A percentile compares a stretch with the other conserved stretches of the same genome.
phyloP scores from a whole-genome alignment of 176 grass and related monocot genomes.

The Tuctoria greenei region DNA sequence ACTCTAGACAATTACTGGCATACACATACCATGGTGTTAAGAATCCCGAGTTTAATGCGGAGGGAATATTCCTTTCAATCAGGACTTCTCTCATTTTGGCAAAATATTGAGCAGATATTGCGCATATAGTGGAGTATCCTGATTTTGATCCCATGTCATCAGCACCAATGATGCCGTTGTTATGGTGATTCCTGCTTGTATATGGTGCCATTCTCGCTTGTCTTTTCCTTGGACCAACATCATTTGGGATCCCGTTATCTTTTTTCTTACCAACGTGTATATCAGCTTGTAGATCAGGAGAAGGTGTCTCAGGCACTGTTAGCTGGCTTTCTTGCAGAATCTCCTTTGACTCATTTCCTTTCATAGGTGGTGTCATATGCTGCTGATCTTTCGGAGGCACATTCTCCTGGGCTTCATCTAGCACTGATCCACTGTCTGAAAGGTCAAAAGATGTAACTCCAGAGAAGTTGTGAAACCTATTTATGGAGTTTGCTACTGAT shows the following conservation, averaged over 20 bases:
- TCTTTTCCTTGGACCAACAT: constrained; percentile 72
- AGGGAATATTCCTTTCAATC: constrained; percentile 86
- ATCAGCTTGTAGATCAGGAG: constrained; percentile 83
- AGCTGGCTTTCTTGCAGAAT: constrained; percentile 82
- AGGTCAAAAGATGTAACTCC: constrained; percentile 70
- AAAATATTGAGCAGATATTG: constrained; percentile 84
- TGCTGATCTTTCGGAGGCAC: constrained; percentile 76
- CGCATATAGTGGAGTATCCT: constrained; percentile 82
- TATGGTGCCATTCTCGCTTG: constrained; percentile 67
- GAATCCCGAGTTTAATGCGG: constrained; percentile 90
- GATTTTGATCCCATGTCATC: constrained; percentile 65
- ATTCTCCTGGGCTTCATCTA: constrained; percentile 72
- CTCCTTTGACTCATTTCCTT: constrained; percentile 65
- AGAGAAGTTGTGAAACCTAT: constrained; percentile 59
- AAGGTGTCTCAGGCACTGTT: constrained; percentile 95
- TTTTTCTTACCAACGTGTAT: constrained; percentile 78
- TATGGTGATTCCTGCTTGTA: constrained; percentile 64
- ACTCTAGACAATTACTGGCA: neutral
- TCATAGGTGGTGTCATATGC: constrained; percentile 76
- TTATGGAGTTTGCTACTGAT: constrained; percentile 45
- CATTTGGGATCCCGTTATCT: constrained; percentile 67
- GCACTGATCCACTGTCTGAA: constrained; percentile 55
- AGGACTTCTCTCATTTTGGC: constrained; percentile 88
- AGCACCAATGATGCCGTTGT: constrained; percentile 46
- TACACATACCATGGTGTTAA: constrained; percentile 83